Evolutionary conservation across 192 early-diverging fungal species (phyloP).

Genomic region (Radiomyces spectabilis): DNA sequence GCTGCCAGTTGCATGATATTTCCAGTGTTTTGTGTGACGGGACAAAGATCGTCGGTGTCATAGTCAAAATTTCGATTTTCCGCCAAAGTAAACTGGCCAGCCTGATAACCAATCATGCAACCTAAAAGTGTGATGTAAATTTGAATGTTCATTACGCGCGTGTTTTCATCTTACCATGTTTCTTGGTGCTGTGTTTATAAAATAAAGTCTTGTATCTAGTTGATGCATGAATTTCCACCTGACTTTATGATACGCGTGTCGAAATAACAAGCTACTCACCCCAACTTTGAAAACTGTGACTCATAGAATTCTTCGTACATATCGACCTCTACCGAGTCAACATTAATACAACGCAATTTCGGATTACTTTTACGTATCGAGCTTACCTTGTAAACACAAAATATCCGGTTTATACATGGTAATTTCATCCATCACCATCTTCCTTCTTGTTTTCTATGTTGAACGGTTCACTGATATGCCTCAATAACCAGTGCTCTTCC

Average conservation of each 20-base stretch:
- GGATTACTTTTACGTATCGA: background rate
- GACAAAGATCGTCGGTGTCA: conserved; percentile 3
- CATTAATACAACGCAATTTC: background rate
- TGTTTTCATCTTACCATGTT: conserved; percentile 16
- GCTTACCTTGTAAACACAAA: conserved; percentile 26
- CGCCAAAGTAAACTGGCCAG: background rate
- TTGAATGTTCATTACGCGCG: background rate
- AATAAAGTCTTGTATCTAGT: conserved; percentile 13
- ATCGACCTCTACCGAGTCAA: conserved; percentile 21
- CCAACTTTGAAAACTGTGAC: conserved; percentile 7
- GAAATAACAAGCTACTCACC: too few relatives aligned
- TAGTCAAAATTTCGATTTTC: conserved; percentile 14
- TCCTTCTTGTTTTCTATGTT: conserved; percentile 25
- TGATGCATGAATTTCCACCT: too few relatives aligned
- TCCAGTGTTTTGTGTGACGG: conserved; percentile 19
- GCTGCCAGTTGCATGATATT: conserved; percentile 23
- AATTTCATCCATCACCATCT: conserved; percentile 27
- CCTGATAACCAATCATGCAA: conserved; percentile 19
- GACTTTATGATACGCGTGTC: too few relatives aligned
- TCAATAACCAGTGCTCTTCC: too few relatives aligned
- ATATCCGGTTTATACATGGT: conserved; percentile 20
- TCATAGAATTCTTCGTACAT: conserved; percentile 22
- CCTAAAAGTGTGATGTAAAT: background rate
- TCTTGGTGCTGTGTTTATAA: conserved; percentile 16
- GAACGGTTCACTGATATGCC: background rate